Conservation (phyloP, 257 asterid species). For the Oldenlandia corymbosa region DNA sequence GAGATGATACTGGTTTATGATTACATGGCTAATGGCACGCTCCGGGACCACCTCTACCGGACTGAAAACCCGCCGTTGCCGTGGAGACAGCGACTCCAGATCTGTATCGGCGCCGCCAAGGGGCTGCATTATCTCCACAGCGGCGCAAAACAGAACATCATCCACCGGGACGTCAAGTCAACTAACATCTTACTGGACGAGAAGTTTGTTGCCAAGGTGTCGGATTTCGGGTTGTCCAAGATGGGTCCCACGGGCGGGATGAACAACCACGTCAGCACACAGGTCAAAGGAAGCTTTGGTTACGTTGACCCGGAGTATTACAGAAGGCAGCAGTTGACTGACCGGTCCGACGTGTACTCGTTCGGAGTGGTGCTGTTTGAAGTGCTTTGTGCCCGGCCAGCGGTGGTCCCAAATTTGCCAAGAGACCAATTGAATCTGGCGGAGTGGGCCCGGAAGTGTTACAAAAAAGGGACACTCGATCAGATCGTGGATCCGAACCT, state of each 20-base stretch:
- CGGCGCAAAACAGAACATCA: slow-evolving; percentile 37
- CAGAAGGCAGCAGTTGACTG: slow-evolving; percentile 48
- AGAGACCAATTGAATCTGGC: slow-evolving; percentile 46
- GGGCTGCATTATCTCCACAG: slow-evolving; percentile 61
- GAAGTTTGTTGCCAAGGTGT: slow-evolving; percentile 57
- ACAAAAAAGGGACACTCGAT: slow-evolving; percentile 35
- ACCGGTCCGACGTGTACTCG: slow-evolving; percentile 63
- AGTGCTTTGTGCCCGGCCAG: slow-evolving; percentile 45
- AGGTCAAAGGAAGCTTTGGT: slow-evolving; percentile 68
- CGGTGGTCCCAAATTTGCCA: slow-evolving; percentile 19
- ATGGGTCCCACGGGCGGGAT: slow-evolving; percentile 41
- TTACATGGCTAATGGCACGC: slow-evolving; percentile 53
- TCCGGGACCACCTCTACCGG: slow-evolving; percentile 45
- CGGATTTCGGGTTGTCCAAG: slow-evolving; percentile 71
- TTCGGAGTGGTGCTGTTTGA: slow-evolving; percentile 65
- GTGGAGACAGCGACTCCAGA: slow-evolving; percentile 53
- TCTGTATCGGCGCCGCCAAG: slow-evolving; percentile 59
- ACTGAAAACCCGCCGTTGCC: slow-evolving; percentile 31
- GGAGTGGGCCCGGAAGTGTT: slow-evolving; percentile 43
- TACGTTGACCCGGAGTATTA: slow-evolving; percentile 68
- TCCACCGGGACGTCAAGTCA: slow-evolving; percentile 70
- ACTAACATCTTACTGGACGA: slow-evolving; percentile 59
- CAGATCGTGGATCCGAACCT: slow-evolving; percentile 43
- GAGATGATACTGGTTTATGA: slow-evolving; percentile 77
- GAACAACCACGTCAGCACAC: slow-evolving; percentile 54